Conservation (phyloP, 192 early-diverging fungal genomes). For the Anaeromyces robustus region DNA sequence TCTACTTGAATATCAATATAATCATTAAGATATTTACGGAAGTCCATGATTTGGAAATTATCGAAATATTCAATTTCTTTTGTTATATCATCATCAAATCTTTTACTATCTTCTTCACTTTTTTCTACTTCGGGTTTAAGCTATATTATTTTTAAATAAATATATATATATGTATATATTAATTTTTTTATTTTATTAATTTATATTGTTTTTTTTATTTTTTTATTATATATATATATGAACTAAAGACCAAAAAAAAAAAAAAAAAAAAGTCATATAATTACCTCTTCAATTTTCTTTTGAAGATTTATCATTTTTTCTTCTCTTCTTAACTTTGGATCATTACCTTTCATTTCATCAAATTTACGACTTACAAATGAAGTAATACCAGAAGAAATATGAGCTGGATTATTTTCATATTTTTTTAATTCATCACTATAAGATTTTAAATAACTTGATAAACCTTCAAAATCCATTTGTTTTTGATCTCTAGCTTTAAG, state of each 20-base stretch:
- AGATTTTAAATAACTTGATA: conserved; percentile 59
- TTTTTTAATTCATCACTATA: conserved; percentile 50
- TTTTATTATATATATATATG: neutral
- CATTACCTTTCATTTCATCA: conserved; percentile 74
- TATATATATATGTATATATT: neutral
- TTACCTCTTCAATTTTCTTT: conserved; percentile 50
- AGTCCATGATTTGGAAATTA: conserved; percentile 59
- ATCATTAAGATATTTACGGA: conserved; percentile 56
- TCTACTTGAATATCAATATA: conserved; percentile 67
- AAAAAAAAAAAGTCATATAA: neutral
- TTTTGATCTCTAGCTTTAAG: conserved; percentile 80
- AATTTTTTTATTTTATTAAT: neutral
- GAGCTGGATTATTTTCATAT: conserved; percentile 37
- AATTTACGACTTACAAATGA: conserved; percentile 76
- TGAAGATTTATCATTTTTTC: conserved; percentile 63
- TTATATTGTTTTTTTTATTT: too few relatives aligned
- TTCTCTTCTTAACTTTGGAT: conserved; percentile 64
- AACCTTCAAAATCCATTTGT: conserved; percentile 86
- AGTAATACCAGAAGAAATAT: conserved; percentile 23
- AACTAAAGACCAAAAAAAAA: neutral
- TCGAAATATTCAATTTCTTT: conserved; percentile 79
- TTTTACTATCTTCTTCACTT: conserved; percentile 49
- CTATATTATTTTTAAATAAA: conserved; percentile 16
- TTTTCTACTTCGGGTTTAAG: conserved; percentile 64
- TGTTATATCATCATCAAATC: conserved; percentile 59